These are phyloP conservation scores for Symbiodinium pilosum DNA, from an alignment of 73 alveolate genomes.

Conservation along the genomic window DNA sequence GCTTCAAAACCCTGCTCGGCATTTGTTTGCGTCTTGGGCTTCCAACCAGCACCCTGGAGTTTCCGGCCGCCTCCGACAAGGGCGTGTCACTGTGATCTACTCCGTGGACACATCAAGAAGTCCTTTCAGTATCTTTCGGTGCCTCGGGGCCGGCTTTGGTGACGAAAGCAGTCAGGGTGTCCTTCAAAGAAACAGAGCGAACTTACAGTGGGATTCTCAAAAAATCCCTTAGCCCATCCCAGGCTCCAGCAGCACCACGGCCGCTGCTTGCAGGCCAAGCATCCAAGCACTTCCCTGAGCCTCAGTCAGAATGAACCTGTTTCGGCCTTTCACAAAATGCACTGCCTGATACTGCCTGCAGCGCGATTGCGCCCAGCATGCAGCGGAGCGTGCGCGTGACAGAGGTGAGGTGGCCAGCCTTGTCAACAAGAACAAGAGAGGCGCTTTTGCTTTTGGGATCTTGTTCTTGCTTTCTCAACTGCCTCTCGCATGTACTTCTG, in stretches of 20 bases:
- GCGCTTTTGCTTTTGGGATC: too few relatives aligned
- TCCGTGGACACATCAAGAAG: background rate
- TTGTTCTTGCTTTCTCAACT: background rate
- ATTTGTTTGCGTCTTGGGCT: background rate
- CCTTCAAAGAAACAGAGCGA: background rate
- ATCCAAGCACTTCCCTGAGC: background rate
- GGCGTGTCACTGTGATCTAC: background rate
- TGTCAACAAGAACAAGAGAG: too few relatives aligned
- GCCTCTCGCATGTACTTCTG: conserved; percentile 94
- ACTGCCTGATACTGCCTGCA: background rate
- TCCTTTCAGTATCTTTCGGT: background rate
- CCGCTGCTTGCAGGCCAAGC: background rate
- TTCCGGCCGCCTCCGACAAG: conserved; percentile 20
- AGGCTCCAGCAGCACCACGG: conserved; percentile 59
- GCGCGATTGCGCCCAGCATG: conserved; percentile 29
- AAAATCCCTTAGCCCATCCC: background rate
- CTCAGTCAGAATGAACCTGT: background rate
- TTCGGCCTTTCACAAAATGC: background rate
- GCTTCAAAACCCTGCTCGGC: too few relatives aligned
- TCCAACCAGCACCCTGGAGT: conserved; percentile 24
- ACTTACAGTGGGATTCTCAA: background rate
- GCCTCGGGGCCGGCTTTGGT: conserved; percentile 73
- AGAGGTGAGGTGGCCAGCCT: conserved; percentile 65
- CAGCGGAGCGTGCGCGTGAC: conserved; percentile 46
- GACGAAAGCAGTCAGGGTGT: conserved; percentile 42